Conservation (phyloP, 495 filamentous ascomycete genomes). For the Stereocaulon alpinum region DNA sequence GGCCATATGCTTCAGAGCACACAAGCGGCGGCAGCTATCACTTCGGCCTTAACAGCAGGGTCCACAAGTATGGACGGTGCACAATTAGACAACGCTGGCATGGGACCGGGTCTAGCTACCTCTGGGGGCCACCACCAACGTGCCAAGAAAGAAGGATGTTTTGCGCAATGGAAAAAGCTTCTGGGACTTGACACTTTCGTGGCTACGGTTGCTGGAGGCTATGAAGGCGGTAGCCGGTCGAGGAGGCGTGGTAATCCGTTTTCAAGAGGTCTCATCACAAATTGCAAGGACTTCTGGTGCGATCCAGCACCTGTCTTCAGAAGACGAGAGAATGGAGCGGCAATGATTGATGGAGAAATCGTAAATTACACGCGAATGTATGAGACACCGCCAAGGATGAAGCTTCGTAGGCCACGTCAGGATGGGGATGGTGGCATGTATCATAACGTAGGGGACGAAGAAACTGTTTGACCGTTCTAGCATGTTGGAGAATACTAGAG, state of each 20-base stretch:
- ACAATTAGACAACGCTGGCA: conserved; percentile 49
- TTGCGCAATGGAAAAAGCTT: conserved; percentile 69
- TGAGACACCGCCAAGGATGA: conserved; percentile 65
- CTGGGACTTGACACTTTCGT: conserved; percentile 89
- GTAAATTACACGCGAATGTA: conserved; percentile 88
- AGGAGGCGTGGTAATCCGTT: conserved; percentile 64
- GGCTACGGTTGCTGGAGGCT: conserved; percentile 60
- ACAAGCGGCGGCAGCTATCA: conserved; percentile 54
- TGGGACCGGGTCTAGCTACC: conserved; percentile 37
- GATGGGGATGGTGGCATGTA: conserved; percentile 22
- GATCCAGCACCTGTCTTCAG: conserved; percentile 78
- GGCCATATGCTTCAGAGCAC: conserved; percentile 47
- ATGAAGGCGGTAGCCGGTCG: conserved; percentile 38
- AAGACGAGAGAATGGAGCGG: conserved; percentile 54
- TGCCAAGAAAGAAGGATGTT: conserved; percentile 48
- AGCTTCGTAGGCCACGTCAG: conserved; percentile 27
- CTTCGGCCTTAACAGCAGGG: conserved; percentile 67
- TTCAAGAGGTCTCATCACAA: conserved; percentile 66
- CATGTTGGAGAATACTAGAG: no score
- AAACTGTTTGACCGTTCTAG: conserved; percentile 19
- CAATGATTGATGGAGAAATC: conserved; percentile 59
- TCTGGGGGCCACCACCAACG: conserved; percentile 31
- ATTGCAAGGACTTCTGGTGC: conserved; percentile 95
- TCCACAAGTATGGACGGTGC: conserved; percentile 56
- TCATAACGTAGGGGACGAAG: conserved; percentile 29